Evolutionary conservation across 2,329 filamentous ascomycete genomes (phyloP), one percentile per base, ranked within the genome.

Genomic region (Kalmusia sp.): DNA sequence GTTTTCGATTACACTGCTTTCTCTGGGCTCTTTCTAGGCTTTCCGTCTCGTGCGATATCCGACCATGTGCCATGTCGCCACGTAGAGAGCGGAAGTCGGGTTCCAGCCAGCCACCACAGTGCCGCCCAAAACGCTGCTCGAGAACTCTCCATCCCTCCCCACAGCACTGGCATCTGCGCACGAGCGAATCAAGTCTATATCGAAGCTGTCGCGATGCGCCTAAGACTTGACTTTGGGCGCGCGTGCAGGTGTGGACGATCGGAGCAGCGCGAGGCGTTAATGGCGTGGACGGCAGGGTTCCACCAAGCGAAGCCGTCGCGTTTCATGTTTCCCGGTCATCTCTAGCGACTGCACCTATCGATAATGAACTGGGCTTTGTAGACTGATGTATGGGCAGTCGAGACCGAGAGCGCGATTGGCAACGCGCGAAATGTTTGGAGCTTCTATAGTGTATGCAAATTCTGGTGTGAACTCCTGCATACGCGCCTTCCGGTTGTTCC

Each of bases 191-290:
- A 37, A 5, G 28, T 22, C 15, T 6, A 19, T 21, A n/a, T 15
- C 24, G 24, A n/a, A 33, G 6, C 27, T 22, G 27, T 35, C 30
- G 30, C 19, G 14, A 21, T 34, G 43, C 43, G 9, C 7, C 15
- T 30, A 28, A 19, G n/a, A 38, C 37, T 28, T 28, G 44, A 15
- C 12, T 34, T 40, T 34, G 43, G 19, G 44, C 44, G 22, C 33
- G 31, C n/a, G 33, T 46, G 33, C 44, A 47, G 43, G 43, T 21
- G 7, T n/a, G 22, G 44, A 19, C 7, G 33, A 47, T 47, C 44
- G 33, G 44, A 47, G 28, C 33, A 37, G 44, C 44, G 33, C 44
- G 24, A 37, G 44, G 44, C 44, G 33, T 47, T 11, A 21, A 47
- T 24, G 44, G 44, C 44, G 33, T 38, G 21, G 43, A 9, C 30